phyloP scores from a whole-genome alignment of 163 green algal species.

The Scenedesmus sp. region DNA sequence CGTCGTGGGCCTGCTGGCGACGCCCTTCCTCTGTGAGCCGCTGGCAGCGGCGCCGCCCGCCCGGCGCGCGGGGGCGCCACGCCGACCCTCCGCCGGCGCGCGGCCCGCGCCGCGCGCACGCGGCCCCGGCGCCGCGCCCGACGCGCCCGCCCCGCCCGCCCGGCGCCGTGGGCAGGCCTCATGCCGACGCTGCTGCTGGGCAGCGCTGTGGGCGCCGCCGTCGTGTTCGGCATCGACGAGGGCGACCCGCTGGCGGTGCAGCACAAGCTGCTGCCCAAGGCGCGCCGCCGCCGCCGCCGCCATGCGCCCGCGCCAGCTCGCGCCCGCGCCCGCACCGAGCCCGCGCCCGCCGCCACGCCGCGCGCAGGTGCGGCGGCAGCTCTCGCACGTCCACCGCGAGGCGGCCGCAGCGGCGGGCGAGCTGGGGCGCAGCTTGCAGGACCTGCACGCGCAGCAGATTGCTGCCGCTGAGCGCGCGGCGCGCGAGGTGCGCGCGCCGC shows the following conservation, averaged over 20 bases:
- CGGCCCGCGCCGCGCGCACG: too few species aligned
- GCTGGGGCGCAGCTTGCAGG: not conserved
- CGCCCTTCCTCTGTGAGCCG: constrained; percentile 34
- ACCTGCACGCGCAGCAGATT: constrained; percentile 18
- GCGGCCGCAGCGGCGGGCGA: constrained; percentile 2
- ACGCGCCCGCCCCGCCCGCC: too few species aligned
- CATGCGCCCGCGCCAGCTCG: too few species aligned
- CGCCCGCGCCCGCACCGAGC: too few species aligned
- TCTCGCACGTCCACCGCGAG: not conserved
- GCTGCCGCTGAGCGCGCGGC: constrained; percentile 18
- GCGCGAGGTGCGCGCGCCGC: constrained; percentile 12
- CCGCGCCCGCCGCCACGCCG: too few species aligned
- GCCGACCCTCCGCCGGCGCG: too few species aligned
- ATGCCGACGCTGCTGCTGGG: constrained; percentile 38
- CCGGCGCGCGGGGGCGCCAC: too few species aligned
- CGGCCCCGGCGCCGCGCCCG: too few species aligned
- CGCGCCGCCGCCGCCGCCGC: too few species aligned
- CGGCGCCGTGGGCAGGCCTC: not conserved
- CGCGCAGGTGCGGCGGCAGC: not conserved
- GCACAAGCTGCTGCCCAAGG: constrained; percentile 16
- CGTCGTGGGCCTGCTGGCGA: constrained; percentile 30
- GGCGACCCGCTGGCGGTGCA: constrained; percentile 30
- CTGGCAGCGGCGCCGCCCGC: too few species aligned
- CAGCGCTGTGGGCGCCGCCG: constrained; percentile 29
- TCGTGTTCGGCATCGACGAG: constrained; percentile 44